Evolutionary conservation across 352 stramenopile species (phyloP).

Genomic region (Phytopythium oedochilum): DNA sequence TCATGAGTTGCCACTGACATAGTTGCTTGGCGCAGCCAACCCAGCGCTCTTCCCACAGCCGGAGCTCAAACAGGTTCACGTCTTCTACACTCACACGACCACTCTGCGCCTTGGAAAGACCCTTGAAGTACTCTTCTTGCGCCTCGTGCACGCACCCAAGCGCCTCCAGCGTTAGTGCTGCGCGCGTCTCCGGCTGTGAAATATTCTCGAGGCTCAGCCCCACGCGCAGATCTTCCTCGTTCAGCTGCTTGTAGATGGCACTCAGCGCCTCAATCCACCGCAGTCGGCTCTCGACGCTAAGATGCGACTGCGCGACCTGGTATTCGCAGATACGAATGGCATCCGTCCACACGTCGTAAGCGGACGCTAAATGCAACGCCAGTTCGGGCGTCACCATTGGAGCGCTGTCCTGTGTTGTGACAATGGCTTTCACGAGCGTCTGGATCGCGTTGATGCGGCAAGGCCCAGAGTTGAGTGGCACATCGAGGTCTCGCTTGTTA

Average conservation of each 20-base stretch:
- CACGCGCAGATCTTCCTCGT: conserved; percentile 77
- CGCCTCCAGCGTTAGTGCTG: conserved; percentile 71
- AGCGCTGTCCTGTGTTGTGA: conserved; percentile 40
- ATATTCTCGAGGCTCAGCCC: conserved; percentile 79
- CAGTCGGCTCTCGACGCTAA: conserved; percentile 66
- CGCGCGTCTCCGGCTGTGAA: conserved; percentile 63
- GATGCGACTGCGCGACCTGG: conserved; percentile 66
- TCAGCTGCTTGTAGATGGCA: conserved; percentile 84
- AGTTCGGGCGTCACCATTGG: conserved; percentile 83
- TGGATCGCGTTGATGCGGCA: conserved; percentile 81
- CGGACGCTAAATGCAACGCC: conserved; percentile 72
- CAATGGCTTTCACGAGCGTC: conserved; percentile 75
- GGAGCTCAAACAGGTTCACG: conserved; percentile 82
- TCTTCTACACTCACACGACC: conserved; percentile 71
- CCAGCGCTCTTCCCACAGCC: conserved; percentile 88
- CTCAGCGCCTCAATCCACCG: conserved; percentile 86
- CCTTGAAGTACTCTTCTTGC: conserved; percentile 86
- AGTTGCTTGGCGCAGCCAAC: conserved; percentile 89
- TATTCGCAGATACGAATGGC: conserved; percentile 74
- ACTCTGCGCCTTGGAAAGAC: conserved; percentile 72
- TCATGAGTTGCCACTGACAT: conserved; percentile 91
- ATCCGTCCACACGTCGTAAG: conserved; percentile 81
- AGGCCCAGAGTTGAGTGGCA: conserved; percentile 46
- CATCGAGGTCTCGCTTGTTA: conserved; percentile 81
- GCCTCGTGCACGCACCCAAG: conserved; percentile 82